Evolutionary conservation across 768 basidiomycete genomes (phyloP).

Genomic region (Tylopilus sp.): DNA sequence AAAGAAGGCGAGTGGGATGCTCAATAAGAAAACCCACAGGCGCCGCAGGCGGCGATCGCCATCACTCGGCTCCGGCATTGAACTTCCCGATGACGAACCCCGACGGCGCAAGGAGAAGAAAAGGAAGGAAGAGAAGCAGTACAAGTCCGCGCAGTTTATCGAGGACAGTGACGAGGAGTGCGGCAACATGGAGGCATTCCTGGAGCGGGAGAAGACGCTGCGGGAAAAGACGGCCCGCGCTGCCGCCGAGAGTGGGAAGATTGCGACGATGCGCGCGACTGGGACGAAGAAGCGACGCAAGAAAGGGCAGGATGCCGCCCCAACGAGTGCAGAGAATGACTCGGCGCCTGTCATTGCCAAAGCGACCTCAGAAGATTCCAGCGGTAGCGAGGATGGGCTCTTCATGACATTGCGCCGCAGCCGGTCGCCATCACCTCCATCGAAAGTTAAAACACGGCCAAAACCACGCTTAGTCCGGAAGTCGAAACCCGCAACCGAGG

Average conservation of each 20-base stretch:
- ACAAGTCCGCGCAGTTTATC: conserved; percentile 90
- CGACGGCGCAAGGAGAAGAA: conserved; percentile 45
- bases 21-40: conserved; percentile 58
- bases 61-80: conserved; percentile 43
- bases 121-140: conserved; percentile 65
- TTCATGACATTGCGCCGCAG: conserved; percentile 18
- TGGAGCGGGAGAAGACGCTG: conserved; percentile 64
- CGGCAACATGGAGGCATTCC: conserved; percentile 78
- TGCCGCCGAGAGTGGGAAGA: conserved; percentile 41
- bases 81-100: conserved; percentile 33
- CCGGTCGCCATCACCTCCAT: conserved; percentile 22
- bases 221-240: conserved; percentile 51
- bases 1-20: conserved; percentile 67
- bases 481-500: conserved; percentile 11
- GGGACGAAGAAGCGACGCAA: conserved; percentile 60
- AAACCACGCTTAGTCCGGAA: conserved; percentile 43
- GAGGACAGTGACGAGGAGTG: conserved; percentile 87
- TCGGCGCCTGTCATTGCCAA: conserved; percentile 10
- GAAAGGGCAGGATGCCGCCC: conserved; percentile 43
- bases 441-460: conserved; percentile 24
- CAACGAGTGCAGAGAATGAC: conserved; percentile 34
- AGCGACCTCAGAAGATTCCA: conserved; percentile 19
- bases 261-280: conserved; percentile 41
- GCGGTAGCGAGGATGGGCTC: conserved; percentile 29
- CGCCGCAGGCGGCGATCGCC: conserved; percentile 51